These are phyloP conservation scores for Trichoderma koningiopsis DNA, from an alignment of 2,329 filamentous ascomycete genomes.

Conservation along the genomic window DNA sequence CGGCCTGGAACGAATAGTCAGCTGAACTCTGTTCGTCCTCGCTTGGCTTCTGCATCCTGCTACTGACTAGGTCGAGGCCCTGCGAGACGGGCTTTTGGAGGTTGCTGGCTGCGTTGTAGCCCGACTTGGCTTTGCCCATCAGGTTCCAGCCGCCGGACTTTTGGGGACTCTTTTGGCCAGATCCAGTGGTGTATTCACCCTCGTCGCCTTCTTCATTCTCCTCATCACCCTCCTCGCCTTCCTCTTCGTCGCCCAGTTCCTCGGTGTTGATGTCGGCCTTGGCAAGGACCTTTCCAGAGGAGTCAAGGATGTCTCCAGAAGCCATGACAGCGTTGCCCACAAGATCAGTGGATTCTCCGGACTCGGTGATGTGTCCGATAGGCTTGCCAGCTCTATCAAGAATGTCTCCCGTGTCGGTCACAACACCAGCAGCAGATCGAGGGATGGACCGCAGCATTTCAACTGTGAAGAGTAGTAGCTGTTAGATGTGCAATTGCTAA, in stretches of 20 bases:
- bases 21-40: background rate
- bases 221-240: conserved; percentile 32
- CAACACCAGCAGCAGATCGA: conserved; percentile 45
- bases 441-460: conserved; percentile 37
- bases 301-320: conserved; percentile 41
- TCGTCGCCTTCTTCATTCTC: conserved; percentile 40
- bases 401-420: conserved; percentile 49
- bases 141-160: conserved; percentile 36
- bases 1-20: conserved; percentile 6
- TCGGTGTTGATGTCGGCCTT: conserved; percentile 41
- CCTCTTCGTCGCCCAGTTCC: conserved; percentile 36
- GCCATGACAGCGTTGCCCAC: conserved; percentile 45
- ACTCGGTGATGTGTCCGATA: conserved; percentile 46
- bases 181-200: conserved; percentile 46
- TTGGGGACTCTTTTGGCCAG: conserved; percentile 34
- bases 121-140: conserved; percentile 36
- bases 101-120: conserved; percentile 29
- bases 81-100: conserved; percentile 32
- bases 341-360: conserved; percentile 44
- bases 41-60: conserved; percentile 28
- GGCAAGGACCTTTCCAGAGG: conserved; percentile 46
- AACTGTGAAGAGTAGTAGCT: conserved; percentile 27
- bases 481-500: background rate
- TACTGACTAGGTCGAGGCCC: conserved; percentile 26
- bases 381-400: conserved; percentile 48